Evolutionary conservation across 164 flowering plant species (phyloP).

Genomic region (Hamamelis virginiana): DNA sequence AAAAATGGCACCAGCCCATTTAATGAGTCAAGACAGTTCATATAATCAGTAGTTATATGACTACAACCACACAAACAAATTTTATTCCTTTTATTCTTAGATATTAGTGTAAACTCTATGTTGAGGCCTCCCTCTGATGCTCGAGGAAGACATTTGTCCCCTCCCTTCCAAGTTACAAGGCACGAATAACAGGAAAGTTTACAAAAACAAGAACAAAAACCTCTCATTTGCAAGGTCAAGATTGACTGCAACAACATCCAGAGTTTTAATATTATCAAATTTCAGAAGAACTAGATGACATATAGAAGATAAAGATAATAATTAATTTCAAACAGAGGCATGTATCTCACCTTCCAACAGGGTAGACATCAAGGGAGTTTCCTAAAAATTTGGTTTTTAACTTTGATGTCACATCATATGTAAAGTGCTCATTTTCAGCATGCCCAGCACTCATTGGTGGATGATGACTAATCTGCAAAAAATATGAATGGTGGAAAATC

Average conservation of each 20-base stretch:
- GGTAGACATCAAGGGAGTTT: slow-evolving; percentile 76
- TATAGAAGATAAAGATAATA: background rate
- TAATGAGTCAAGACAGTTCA: too few species aligned
- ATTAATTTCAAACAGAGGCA: background rate
- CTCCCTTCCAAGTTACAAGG: background rate
- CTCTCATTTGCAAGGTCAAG: background rate
- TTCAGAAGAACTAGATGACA: background rate
- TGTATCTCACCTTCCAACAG: slow-evolving; percentile 68
- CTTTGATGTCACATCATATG: slow-evolving; percentile 79
- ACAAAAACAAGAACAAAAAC: background rate
- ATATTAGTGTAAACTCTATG: background rate
- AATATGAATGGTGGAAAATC: slow-evolving; percentile 7
- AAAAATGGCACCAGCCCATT: too few species aligned
- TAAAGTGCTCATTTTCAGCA: slow-evolving; percentile 85
- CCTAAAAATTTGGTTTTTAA: slow-evolving; percentile 76
- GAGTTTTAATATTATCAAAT: background rate
- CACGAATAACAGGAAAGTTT: too few species aligned
- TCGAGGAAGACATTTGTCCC: background rate
- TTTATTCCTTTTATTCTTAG: too few species aligned
- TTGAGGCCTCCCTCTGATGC: background rate
- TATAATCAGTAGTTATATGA: too few species aligned
- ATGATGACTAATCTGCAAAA: slow-evolving; percentile 78
- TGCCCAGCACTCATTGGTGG: slow-evolving; percentile 90
- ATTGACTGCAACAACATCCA: background rate
- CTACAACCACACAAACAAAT: too few species aligned